A percentile compares a stretch with the other conserved stretches of the same genome.
These are phyloP conservation scores for Geranium rotundifolium DNA, from an alignment of 345 rosid genomes.

Conservation along the genomic window DNA sequence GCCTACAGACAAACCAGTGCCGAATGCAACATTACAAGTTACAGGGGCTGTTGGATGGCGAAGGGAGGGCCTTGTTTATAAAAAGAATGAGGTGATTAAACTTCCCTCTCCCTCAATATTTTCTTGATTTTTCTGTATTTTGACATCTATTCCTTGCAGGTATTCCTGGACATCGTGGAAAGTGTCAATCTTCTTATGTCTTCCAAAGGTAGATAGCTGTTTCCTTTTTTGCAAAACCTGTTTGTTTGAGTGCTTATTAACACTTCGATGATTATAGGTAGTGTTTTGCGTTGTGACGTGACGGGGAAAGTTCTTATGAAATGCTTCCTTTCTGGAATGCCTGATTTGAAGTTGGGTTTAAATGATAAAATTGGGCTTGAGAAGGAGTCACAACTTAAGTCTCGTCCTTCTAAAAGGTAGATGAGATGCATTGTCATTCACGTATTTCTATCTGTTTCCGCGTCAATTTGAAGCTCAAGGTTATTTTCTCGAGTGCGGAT, in stretches of 20 bases:
- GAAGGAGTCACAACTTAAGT: slow-evolving; percentile 92
- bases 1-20: slow-evolving; percentile 86
- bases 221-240: slow-evolving; percentile 7
- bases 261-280: slow-evolving; percentile 41
- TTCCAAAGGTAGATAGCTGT: slow-evolving; percentile 56
- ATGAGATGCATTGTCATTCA: not conserved
- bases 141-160: slow-evolving; percentile 33
- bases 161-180: slow-evolving; percentile 95
- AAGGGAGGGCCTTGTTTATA: slow-evolving; percentile 92
- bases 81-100: slow-evolving; percentile 80
- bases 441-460: not conserved
- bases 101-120: not conserved
- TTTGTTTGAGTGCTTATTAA: slow-evolving; percentile 6
- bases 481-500: not conserved
- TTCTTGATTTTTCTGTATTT: slow-evolving; percentile 4
- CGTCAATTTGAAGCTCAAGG: not conserved
- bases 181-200: slow-evolving; percentile 99
- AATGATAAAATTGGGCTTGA: slow-evolving; percentile 99
- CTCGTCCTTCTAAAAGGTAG: slow-evolving; percentile 93
- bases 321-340: slow-evolving; percentile 99
- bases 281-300: slow-evolving; percentile 91
- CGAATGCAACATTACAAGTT: slow-evolving; percentile 98
- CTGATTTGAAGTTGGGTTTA: slow-evolving; percentile 96
- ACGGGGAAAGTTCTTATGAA: slow-evolving; percentile 98
- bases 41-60: slow-evolving; percentile 99